Conservation (phyloP, 1,139 yeast genomes). For the Suhomyces yuchorum region DNA sequence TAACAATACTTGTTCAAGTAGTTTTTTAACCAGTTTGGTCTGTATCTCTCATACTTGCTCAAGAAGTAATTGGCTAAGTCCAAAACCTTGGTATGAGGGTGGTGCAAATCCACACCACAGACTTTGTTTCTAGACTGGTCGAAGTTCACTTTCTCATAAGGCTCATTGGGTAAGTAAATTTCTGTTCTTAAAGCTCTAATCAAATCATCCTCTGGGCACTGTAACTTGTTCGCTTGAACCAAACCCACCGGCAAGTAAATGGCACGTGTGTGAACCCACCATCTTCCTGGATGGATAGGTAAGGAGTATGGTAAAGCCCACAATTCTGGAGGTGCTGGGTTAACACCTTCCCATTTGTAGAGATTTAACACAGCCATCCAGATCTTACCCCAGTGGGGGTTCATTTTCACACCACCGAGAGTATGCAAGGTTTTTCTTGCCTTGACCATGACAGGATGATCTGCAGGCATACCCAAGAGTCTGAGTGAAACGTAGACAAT, state of each 20-base stretch:
- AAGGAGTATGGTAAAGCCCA: slow-evolving; percentile 82
- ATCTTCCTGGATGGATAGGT: slow-evolving; percentile 91
- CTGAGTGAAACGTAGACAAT: slow-evolving; percentile 81
- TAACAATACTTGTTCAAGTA: slow-evolving; percentile 56
- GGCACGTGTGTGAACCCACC: slow-evolving; percentile 99
- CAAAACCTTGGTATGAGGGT: slow-evolving; percentile 79
- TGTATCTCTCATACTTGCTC: slow-evolving; percentile 65
- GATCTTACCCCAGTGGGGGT: slow-evolving; percentile 98
- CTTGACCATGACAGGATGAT: slow-evolving; percentile 77
- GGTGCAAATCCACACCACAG: slow-evolving; percentile 89
- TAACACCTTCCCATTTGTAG: slow-evolving; percentile 95
- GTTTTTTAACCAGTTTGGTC: slow-evolving; percentile 74
- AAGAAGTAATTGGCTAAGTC: slow-evolving; percentile 64
- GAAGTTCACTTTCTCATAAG: slow-evolving; percentile 71
- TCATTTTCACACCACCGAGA: slow-evolving; percentile 86
- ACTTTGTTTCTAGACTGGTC: slow-evolving; percentile 74
- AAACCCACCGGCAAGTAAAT: slow-evolving; percentile 89
- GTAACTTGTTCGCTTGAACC: slow-evolving; percentile 57
- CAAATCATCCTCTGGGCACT: slow-evolving; percentile 66
- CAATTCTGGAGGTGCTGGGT: slow-evolving; percentile 96
- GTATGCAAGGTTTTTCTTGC: slow-evolving; percentile 72
- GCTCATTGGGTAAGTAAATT: slow-evolving; percentile 56
- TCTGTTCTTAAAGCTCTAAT: slow-evolving; percentile 70
- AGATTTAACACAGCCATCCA: slow-evolving; percentile 81
- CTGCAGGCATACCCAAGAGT: slow-evolving; percentile 69